Evolutionary conservation across 75 land plant genomes (phyloP), one percentile per base, ranked within the genome.

Genomic region (Pinus taeda): DNA sequence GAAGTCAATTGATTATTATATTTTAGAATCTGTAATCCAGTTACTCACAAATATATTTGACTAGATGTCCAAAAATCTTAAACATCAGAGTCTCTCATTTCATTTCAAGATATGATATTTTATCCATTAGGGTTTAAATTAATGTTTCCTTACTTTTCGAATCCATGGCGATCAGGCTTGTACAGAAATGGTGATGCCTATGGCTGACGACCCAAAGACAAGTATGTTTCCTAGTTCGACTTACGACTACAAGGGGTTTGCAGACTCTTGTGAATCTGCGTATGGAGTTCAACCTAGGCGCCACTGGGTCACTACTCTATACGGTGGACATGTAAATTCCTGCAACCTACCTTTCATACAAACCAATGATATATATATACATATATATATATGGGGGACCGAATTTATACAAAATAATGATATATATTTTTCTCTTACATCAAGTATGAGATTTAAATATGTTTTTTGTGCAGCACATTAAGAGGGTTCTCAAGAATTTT

Each of bases 111-210:
- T 37, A 37, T 1, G 39, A 37, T 37, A n/a, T n/a, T n/a, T 37
- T 37, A 37, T 45, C 7, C 6, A 6, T 6, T 45, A 45, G 6
- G 6, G 5, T 45, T 45, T 6, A 45, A 6, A 6, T 21, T 63
- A 63, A 45, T 45, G 29, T 39, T 67, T 45, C 49, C 49, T 45
- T 45, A 45, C 6, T 6, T 45, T 45, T 45, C 1, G 8, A 45
- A 45, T 42, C 42, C 59, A 55, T 57, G 60, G 58, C 33, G 74
- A 57, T 79, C 79, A 85, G 86, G 65, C 74, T 18, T 85, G 85
- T 71, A 83, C 86, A 73, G 86, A 85, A 56, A 85, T 85, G 85
- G 80, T 82, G 3, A 85, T 85, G 86, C 86, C 86, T 2, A 85
- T 85, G 85, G 77, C 75, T 79, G 75, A 74, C 64, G 59, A 85